Evolutionary conservation across 2,329 filamentous ascomycete genomes (phyloP).

Genomic region (Hypoxylon sp.): DNA sequence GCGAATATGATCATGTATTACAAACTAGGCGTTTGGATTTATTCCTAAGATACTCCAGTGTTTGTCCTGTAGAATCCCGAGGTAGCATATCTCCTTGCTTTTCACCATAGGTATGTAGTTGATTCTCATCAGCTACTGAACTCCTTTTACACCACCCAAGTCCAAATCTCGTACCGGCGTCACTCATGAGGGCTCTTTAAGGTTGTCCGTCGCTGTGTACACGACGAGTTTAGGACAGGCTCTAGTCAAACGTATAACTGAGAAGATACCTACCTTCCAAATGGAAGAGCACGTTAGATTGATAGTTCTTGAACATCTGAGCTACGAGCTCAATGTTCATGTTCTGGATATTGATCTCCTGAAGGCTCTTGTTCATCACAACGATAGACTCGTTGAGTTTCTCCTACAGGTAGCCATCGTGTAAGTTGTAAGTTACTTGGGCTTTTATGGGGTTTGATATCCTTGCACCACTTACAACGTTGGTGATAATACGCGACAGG

Average conservation of each 20-base stretch:
- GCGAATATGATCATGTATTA: neutral
- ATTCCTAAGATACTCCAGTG: neutral
- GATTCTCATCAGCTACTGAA: neutral
- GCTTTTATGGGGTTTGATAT: slow-evolving; percentile 7
- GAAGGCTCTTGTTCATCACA: slow-evolving; percentile 91
- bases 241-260: neutral
- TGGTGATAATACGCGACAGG: slow-evolving; percentile 94
- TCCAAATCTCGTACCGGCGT: neutral
- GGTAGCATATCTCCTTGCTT: neutral
- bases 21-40: neutral
- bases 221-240: slow-evolving; percentile 20
- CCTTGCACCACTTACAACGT: slow-evolving; percentile 76
- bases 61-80: neutral
- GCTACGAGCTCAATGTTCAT: slow-evolving; percentile 99
- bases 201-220: slow-evolving; percentile 78
- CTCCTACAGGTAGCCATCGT: slow-evolving; percentile 68
- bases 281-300: slow-evolving; percentile 97
- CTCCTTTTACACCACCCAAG: neutral
- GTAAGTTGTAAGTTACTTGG: slow-evolving; percentile 36
- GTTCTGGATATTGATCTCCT: slow-evolving; percentile 98
- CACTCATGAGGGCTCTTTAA: slow-evolving; percentile 78
- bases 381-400: slow-evolving; percentile 96
- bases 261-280: slow-evolving; percentile 77
- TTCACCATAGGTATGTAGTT: neutral
- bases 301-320: slow-evolving; percentile 99